Percentiles rank a stretch among this genome's conserved stretches.
Conservation (phyloP, 2,329 filamentous ascomycete species). For the Cadophora sp. region DNA sequence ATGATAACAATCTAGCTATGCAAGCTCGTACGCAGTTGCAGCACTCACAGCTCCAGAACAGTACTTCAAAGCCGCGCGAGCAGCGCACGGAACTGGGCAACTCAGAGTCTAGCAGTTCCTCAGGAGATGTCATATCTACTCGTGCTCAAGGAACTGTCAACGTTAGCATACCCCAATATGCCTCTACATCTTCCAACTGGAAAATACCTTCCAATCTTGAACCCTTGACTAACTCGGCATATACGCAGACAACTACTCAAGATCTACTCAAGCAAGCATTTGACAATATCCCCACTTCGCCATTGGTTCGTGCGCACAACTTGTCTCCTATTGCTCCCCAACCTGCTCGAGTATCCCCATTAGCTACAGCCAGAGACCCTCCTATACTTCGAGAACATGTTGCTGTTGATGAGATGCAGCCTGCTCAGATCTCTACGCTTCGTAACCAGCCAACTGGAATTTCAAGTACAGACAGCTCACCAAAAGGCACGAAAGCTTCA, state of each 20-base stretch:
- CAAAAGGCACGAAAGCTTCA: slow-evolving; percentile 57
- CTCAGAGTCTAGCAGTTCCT: slow-evolving; percentile 22
- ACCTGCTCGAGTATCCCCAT: slow-evolving; percentile 70
- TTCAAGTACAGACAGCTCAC: slow-evolving; percentile 67
- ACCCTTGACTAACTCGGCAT: slow-evolving; percentile 47
- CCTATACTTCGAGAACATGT: slow-evolving; percentile 40
- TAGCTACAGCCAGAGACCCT: slow-evolving; percentile 54
- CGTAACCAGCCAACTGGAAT: slow-evolving; percentile 54
- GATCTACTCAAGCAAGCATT: slow-evolving; percentile 49
- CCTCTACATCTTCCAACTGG: neutral
- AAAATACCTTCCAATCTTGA: slow-evolving; percentile 25
- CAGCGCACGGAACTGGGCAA: slow-evolving; percentile 22
- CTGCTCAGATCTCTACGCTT: slow-evolving; percentile 64
- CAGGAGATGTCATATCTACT: slow-evolving; percentile 18
- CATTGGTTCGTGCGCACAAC: slow-evolving; percentile 76
- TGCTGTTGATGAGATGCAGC: slow-evolving; percentile 42
- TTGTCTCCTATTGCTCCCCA: slow-evolving; percentile 77
- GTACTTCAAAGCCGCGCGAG: neutral
- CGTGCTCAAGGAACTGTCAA: slow-evolving; percentile 19
- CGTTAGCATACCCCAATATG: slow-evolving; percentile 14
- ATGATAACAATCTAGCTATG: slow-evolving; percentile 41
- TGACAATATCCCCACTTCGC: slow-evolving; percentile 56
- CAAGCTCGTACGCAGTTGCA: slow-evolving; percentile 20
- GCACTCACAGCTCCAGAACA: slow-evolving; percentile 33
- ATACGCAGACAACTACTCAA: slow-evolving; percentile 46